These are phyloP conservation scores for Candida andamanensis DNA, from an alignment of 805 yeast species.

Conservation along the genomic window DNA sequence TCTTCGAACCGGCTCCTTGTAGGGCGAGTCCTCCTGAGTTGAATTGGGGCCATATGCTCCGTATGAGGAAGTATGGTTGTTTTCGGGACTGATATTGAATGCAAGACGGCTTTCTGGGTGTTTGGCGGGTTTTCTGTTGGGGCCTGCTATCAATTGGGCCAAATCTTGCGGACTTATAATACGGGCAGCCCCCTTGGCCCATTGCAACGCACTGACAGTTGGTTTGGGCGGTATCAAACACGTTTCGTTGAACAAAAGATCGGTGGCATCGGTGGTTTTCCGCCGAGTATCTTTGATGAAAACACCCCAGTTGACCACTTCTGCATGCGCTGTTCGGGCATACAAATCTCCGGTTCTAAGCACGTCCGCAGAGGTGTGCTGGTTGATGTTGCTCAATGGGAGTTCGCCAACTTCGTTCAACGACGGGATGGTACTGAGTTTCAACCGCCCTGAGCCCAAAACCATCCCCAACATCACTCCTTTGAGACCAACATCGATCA, in stretches of 20 bases:
- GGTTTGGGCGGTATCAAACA: slow-evolving; percentile 76
- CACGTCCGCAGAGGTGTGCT: slow-evolving; percentile 20
- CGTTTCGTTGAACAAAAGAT: slow-evolving; percentile 64
- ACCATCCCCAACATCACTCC: slow-evolving; percentile 47
- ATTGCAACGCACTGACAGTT: slow-evolving; percentile 66
- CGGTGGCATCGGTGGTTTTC: slow-evolving; percentile 30
- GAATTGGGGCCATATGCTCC: slow-evolving; percentile 16
- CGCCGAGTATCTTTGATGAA: slow-evolving; percentile 15
- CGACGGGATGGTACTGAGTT: slow-evolving; percentile 53
- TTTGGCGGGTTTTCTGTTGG: slow-evolving; percentile 57
- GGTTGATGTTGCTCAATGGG: slow-evolving; percentile 29
- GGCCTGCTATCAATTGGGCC: slow-evolving; percentile 67
- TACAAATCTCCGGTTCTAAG: slow-evolving; percentile 54
- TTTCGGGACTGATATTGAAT: slow-evolving; percentile 40
- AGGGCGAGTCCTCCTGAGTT: slow-evolving; percentile 22
- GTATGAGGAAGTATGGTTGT: slow-evolving; percentile 31
- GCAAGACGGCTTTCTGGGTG: slow-evolving; percentile 56
- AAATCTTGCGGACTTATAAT: slow-evolving; percentile 59
- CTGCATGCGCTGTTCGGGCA: slow-evolving; percentile 51
- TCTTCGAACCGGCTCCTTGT: slow-evolving; percentile 45
- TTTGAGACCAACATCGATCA: slow-evolving; percentile 39
- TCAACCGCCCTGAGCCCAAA: slow-evolving; percentile 43
- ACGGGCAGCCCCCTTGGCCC: slow-evolving; percentile 74
- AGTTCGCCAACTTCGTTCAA: slow-evolving; percentile 52
- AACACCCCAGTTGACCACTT: slow-evolving; percentile 25